Evolutionary conservation across 2,329 filamentous ascomycete species (phyloP).

Genomic region (Volutella citrinella): DNA sequence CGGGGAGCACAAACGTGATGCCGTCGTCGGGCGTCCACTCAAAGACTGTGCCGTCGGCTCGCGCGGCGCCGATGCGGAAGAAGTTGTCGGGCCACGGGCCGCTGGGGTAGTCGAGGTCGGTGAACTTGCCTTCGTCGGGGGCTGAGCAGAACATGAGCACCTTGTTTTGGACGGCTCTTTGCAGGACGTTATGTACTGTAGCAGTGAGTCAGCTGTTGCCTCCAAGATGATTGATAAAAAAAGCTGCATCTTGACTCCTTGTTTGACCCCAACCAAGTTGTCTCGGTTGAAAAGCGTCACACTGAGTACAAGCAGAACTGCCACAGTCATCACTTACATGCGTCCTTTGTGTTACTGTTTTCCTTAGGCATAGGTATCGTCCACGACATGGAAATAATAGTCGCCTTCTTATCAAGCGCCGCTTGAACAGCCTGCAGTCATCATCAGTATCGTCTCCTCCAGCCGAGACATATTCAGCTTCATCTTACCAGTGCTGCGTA

Average conservation of each 20-base stretch:
- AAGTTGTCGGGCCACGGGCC: not conserved
- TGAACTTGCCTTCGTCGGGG: slow-evolving; percentile 1
- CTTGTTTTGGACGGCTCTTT: slow-evolving; percentile 1
- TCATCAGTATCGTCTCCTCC: too few species aligned
- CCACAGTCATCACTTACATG: too few species aligned
- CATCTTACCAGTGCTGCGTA: slow-evolving; percentile 9
- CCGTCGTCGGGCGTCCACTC: not conserved
- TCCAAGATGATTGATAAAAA: too few species aligned
- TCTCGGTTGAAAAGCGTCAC: too few species aligned
- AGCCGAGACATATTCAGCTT: not conserved
- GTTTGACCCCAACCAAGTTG: too few species aligned
- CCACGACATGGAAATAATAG: slow-evolving; percentile 16
- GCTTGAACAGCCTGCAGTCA: slow-evolving; percentile 5
- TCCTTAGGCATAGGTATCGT: slow-evolving; percentile 5
- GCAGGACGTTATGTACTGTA: not conserved
- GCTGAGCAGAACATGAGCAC: slow-evolving; percentile 12
- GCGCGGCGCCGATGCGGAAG: slow-evolving; percentile 11
- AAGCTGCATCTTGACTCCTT: too few species aligned
- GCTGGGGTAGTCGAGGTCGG: slow-evolving; percentile 6
- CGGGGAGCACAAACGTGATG: slow-evolving; percentile 8
- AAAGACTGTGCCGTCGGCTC: slow-evolving; percentile 7
- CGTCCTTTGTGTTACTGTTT: slow-evolving; percentile 1
- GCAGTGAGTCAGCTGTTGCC: too few species aligned
- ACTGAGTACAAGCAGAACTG: too few species aligned
- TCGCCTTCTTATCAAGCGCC: slow-evolving; percentile 10